A percentile compares a stretch with the other conserved stretches of the same genome.
These are phyloP conservation scores for Dryadomyces sulphureus DNA, from an alignment of 2,329 filamentous ascomycete species.

Conservation along the genomic window DNA sequence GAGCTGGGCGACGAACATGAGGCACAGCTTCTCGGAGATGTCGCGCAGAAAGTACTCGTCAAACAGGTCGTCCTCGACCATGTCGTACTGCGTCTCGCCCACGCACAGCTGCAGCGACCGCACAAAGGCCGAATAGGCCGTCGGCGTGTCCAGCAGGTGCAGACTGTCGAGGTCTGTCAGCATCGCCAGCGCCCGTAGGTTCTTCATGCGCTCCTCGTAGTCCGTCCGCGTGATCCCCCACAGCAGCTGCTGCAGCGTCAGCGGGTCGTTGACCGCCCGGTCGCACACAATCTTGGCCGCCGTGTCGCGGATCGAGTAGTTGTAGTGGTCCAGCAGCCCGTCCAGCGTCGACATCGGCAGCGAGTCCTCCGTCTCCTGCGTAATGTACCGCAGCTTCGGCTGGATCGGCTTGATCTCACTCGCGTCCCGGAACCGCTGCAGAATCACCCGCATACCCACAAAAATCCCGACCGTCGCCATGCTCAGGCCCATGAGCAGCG, in stretches of 20 bases:
- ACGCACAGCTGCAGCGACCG: conserved; percentile 43
- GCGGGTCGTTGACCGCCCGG: conserved; percentile 41
- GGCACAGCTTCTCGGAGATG: conserved; percentile 43
- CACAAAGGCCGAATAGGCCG: conserved; percentile 42
- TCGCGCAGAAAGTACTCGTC: conserved; percentile 50
- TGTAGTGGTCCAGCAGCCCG: conserved; percentile 55
- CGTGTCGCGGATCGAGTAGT: conserved; percentile 56
- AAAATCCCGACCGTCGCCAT: conserved; percentile 45
- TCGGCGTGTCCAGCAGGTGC: conserved; percentile 31
- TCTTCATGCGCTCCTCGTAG: conserved; percentile 43
- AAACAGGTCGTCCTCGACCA: conserved; percentile 39
- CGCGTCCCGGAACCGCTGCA: conserved; percentile 45
- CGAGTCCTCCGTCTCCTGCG: conserved; percentile 60
- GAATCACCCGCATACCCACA: conserved; percentile 39
- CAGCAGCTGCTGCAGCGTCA: conserved; percentile 34
- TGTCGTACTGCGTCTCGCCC: conserved; percentile 31
- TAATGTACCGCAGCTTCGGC: conserved; percentile 58
- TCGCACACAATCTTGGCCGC: conserved; percentile 44
- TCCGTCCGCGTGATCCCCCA: conserved; percentile 43
- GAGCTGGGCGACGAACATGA: conserved; percentile 42
- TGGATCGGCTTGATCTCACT: conserved; percentile 51
- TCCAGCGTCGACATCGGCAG: conserved; percentile 51
- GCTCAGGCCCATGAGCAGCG: conserved; percentile 36
- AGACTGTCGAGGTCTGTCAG: conserved; percentile 35
- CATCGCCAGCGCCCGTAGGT: conserved; percentile 39